Conservation (phyloP, 352 stramenopile genomes). For the Pythium volutum region DNA sequence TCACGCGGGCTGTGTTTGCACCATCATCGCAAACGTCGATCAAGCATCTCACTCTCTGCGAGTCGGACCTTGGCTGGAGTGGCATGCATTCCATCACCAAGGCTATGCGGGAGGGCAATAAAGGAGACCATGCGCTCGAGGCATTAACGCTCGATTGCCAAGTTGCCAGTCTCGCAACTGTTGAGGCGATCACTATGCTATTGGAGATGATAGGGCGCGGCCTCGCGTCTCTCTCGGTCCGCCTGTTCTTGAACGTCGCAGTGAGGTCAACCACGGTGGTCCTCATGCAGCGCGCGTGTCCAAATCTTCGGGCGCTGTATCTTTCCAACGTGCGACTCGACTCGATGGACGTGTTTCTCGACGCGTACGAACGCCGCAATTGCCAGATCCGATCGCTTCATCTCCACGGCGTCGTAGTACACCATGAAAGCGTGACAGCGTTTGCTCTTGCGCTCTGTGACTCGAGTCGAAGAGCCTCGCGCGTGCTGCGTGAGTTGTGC, state of each 20-base stretch:
- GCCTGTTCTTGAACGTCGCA: constrained; percentile 1
- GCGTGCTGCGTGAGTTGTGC: background rate
- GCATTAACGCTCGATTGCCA: constrained; percentile 1
- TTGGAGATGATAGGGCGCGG: background rate
- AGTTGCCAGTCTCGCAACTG: background rate
- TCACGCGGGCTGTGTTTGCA: constrained; percentile 4
- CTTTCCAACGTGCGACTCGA: constrained; percentile 12
- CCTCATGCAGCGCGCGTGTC: constrained; percentile 1
- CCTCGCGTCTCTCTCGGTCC: constrained; percentile 6
- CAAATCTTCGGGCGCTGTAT: constrained; percentile 1
- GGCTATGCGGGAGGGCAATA: background rate
- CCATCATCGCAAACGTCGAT: constrained; percentile 6
- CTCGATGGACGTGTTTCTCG: constrained; percentile 16
- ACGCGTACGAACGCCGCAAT: constrained; percentile 6
- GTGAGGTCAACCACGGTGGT: background rate
- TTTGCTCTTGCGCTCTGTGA: background rate
- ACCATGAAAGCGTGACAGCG: background rate
- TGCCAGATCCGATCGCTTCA: constrained; percentile 6
- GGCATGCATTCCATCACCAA: constrained; percentile 1
- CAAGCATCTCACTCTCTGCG: constrained; percentile 16
- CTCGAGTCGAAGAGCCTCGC: background rate
- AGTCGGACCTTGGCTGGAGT: constrained; percentile 2
- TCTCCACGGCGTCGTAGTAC: background rate
- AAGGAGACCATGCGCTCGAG: background rate
- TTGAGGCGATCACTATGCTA: background rate